Percentiles rank a stretch among this genome's conserved stretches.
Evolutionary conservation across 495 filamentous ascomycete species (phyloP).

Genomic region (Barbatosphaeria neglecta): DNA sequence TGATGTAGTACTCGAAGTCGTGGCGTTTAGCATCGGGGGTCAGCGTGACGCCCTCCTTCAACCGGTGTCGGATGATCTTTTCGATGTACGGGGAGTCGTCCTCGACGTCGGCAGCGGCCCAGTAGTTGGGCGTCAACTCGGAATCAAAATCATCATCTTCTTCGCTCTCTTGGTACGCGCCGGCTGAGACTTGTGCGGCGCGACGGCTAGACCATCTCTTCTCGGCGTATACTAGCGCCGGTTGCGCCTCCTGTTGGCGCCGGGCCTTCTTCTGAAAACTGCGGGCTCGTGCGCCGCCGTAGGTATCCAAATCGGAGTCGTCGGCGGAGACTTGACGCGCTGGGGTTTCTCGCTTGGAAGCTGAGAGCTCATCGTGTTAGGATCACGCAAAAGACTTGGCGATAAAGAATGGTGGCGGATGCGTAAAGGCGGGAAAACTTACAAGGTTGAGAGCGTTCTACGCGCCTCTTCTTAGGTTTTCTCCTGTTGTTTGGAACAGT

Average conservation of each 20-base stretch:
- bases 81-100: slow-evolving; percentile 78
- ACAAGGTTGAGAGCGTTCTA: slow-evolving; percentile 39
- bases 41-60: slow-evolving; percentile 55
- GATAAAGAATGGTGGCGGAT: not conserved
- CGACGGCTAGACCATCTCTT: slow-evolving; percentile 81
- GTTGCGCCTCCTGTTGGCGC: slow-evolving; percentile 48
- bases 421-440: slow-evolving; percentile 9
- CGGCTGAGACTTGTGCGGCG: slow-evolving; percentile 73
- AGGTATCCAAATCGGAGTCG: slow-evolving; percentile 59
- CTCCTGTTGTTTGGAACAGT: slow-evolving; percentile 38
- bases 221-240: slow-evolving; percentile 55
- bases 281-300: slow-evolving; percentile 60
- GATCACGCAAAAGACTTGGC: not conserved
- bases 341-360: slow-evolving; percentile 55
- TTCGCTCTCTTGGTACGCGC: slow-evolving; percentile 79
- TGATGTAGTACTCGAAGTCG: slow-evolving; percentile 90
- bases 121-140: slow-evolving; percentile 48
- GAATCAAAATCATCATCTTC: slow-evolving; percentile 59
- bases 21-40: slow-evolving; percentile 50
- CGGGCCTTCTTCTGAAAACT: slow-evolving; percentile 58
- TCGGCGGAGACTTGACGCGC: slow-evolving; percentile 45
- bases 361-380: slow-evolving; percentile 22
- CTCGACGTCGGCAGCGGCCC: slow-evolving; percentile 43
- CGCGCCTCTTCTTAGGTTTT: slow-evolving; percentile 34
- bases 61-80: slow-evolving; percentile 72